Evolutionary conservation across 2,329 filamentous ascomycete genomes (phyloP), one percentile per base, ranked within the genome.

Genomic region (Fusarium tricinctum): DNA sequence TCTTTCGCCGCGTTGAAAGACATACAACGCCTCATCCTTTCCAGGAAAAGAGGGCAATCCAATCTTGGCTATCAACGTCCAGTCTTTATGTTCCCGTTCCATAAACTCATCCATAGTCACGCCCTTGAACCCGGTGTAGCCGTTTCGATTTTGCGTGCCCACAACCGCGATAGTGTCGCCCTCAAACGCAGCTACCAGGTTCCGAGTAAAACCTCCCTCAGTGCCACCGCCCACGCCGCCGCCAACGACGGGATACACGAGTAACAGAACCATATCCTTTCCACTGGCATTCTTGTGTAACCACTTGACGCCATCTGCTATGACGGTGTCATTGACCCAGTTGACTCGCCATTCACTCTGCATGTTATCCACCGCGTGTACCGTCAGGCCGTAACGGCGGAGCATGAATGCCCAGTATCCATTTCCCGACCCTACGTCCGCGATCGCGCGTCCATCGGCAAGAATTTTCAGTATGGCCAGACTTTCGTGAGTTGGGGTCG

Each of bases 391-490:
- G 71, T 88, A 84, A 23, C 82, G 78, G 4, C 91, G 85, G 14
- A 93, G 85, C 86, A 92, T 88, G 65, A 88, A 90, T 9, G 87
- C 86, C 91, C 91, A 94, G 79, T 93, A 94, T 13, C 91, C 91
- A 74, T 90, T 92, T 3, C 91, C 91, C 53, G 85, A 89, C 6
- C 90, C 91, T 39, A 93, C 79, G 69, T 93, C 91, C 12, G 90
- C 80, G 9, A 93, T 81, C 14, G 82, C 76, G 8, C 85, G 81
- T 5, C 82, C 82, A 2, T 82, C 83, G 8, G 86, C 83, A 4
- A 92, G 76, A 47, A 84, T 80, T 35, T 83, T 84, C 32, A 93
- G 83, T 22, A 91, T 80, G 64, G 85, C 81, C 14, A 94, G 80
- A 3, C 86, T 83, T 71, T 92, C 89, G 76, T 91, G 90, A 12